Base-by-base conservation (phyloP, 305 asterid species). In the Fraxinus greggii region DNA sequence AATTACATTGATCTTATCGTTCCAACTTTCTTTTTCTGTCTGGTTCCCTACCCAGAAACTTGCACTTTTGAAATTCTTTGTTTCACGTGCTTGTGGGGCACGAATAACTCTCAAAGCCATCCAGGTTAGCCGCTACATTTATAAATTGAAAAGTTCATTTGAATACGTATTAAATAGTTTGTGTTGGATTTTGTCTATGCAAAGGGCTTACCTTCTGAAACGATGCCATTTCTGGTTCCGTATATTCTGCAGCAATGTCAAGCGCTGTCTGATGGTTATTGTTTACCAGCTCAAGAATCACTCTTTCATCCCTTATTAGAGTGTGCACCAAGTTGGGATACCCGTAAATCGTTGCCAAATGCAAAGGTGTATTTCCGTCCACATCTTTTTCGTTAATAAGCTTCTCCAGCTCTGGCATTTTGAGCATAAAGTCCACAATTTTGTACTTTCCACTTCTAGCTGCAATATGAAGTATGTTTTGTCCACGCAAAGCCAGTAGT, bases 301-400 rank as follows among this genome's bases (percentile, higher is more conserved):
- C 88, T 28, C 86, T 81, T 38, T 79, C 77, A 29, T 88, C 90
- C 80, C 86, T 80, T 54, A 45, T 81, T 15, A 88, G 88, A 78
- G 83, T 72, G 76, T 76, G 77, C 35, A 87, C 90, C 72, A 84
- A n/a, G 85, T 86, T 86, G 51, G 90, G 90, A 61, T 88, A 87
- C 73, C 88, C 88, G 4, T 75, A 78, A 72, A 86, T 84, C 28
- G 92, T 87, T 24, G 92, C 90, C 29, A 88, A 79, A 83, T 88
- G 92, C 83, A 87, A 83, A 54, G 93, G 86, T 73, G 93, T 90
- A 86, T 90, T 87, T 81, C 93, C 92, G 29, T 85, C 86, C 19
- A 75, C 83, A 80, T 90, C 93, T 74, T 74, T 86, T 76, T 85
- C 92, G 77, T 87, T 87, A 56, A 88, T 56, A 63, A 90, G 92